Evolutionary conservation across 2,329 filamentous ascomycete genomes (phyloP).

Genomic region (Diaporthe citrichinensis): DNA sequence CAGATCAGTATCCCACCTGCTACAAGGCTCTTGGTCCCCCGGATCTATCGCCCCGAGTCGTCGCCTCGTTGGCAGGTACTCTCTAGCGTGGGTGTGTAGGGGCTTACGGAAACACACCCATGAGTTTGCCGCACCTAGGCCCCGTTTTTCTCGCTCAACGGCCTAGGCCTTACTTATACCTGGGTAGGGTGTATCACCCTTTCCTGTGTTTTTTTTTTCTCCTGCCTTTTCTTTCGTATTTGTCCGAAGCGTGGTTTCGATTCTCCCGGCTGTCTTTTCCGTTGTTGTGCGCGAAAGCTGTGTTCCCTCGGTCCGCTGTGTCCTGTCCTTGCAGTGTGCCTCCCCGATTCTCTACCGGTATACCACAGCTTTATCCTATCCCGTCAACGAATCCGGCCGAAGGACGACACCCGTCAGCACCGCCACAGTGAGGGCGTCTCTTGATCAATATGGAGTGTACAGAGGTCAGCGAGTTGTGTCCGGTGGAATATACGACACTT

Average conservation of each 20-base stretch:
- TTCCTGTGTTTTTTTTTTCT: background rate
- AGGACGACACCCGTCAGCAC: background rate
- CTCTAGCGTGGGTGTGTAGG: constrained; percentile 1
- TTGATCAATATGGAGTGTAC: constrained; percentile 50
- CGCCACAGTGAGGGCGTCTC: background rate
- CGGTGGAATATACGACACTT: constrained; percentile 66
- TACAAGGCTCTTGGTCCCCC: constrained; percentile 6
- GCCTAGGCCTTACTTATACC: constrained; percentile 3
- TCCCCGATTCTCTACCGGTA: background rate
- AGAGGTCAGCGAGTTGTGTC: constrained; percentile 59
- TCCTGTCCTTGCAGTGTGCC: background rate
- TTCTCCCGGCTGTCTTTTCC: background rate
- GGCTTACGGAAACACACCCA: constrained; percentile 22
- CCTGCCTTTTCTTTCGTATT: background rate
- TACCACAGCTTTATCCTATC: background rate
- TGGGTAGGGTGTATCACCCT: background rate
- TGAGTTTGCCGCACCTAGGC: constrained; percentile 5
- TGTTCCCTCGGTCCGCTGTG: background rate
- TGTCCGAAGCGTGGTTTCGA: background rate
- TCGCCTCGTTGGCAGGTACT: background rate
- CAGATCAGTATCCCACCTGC: no score
- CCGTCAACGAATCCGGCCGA: background rate
- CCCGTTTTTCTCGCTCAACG: constrained; percentile 7
- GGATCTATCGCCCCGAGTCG: constrained; percentile 4
- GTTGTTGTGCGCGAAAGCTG: background rate